Conservation (phyloP, 805 yeast species). For the Candida tallmaniae region DNA sequence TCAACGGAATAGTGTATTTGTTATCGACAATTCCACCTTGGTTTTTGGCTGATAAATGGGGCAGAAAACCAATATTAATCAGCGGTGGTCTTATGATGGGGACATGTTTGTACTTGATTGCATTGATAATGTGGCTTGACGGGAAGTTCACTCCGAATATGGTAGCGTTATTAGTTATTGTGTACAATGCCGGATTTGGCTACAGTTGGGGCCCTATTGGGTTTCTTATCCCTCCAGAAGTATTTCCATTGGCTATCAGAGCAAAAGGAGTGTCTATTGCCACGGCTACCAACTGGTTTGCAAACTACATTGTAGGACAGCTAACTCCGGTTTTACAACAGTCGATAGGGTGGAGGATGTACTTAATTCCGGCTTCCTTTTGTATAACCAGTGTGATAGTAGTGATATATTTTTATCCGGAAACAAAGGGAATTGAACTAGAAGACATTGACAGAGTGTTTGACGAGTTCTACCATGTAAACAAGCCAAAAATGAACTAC, state of each 20-base stretch:
- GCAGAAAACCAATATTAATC: conserved; percentile 40
- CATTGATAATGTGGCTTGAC: conserved; percentile 31
- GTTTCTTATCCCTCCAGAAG: conserved; percentile 41
- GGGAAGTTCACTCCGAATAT: conserved; percentile 29
- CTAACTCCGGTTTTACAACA: conserved; percentile 40
- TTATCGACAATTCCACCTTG: conserved; percentile 41
- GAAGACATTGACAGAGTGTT: conserved; percentile 39
- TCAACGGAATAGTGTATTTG: conserved; percentile 36
- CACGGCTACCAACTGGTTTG: conserved; percentile 43
- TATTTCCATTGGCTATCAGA: conserved; percentile 38
- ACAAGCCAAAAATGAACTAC: conserved; percentile 16
- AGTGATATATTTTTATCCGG: conserved; percentile 36
- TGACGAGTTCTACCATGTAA: conserved; percentile 24
- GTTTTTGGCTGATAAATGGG: conserved; percentile 44
- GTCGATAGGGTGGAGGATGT: conserved; percentile 37
- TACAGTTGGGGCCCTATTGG: conserved; percentile 47
- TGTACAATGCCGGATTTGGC: conserved; percentile 42
- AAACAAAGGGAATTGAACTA: conserved; percentile 41
- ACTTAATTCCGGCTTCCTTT: conserved; percentile 35
- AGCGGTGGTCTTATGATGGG: conserved; percentile 40
- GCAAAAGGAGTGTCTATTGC: conserved; percentile 42
- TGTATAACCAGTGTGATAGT: conserved; percentile 32
- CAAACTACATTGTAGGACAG: conserved; percentile 43
- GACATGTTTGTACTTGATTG: conserved; percentile 27
- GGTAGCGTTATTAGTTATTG: conserved; percentile 37